Evolutionary conservation across 192 early-diverging fungal species (phyloP).

Genomic region (Entomortierella parvispora): DNA sequence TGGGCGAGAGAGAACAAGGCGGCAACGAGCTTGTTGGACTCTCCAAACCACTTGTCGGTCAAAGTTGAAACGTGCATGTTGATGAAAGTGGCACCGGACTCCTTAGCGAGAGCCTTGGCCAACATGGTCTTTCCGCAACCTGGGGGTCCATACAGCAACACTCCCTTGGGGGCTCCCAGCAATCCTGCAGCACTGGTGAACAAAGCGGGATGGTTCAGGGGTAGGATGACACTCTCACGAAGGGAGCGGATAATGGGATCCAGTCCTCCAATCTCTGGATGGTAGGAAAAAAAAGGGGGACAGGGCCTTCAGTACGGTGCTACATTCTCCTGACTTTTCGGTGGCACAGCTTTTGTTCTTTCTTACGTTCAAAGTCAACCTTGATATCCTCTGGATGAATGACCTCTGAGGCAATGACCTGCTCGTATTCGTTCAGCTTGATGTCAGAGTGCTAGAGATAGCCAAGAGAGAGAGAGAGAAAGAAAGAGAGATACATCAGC

Average conservation of each 20-base stretch:
- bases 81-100: conserved; percentile 97
- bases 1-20: conserved; percentile 93
- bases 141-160: conserved; percentile 94
- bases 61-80: conserved; percentile 97
- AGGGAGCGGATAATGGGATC: conserved; percentile 92
- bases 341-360: not conserved
- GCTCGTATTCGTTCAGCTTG: conserved; percentile 92
- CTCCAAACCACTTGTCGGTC: conserved; percentile 99
- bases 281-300: conserved; percentile 1
- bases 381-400: conserved; percentile 92
- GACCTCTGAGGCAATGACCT: conserved; percentile 93
- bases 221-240: conserved; percentile 96
- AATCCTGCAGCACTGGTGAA: conserved; percentile 88
- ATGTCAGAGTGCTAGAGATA: conserved; percentile 59
- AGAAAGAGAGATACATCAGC: not conserved
- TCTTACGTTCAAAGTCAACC: conserved; percentile 82
- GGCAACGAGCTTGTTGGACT: conserved; percentile 92
- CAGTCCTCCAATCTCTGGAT: conserved; percentile 90
- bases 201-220: conserved; percentile 91
- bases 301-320: not conserved
- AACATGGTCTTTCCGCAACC: conserved; percentile 99
- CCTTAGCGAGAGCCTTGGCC: conserved; percentile 97
- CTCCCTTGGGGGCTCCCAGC: conserved; percentile 93
- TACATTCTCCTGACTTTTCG: not conserved
- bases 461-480: not conserved